A percentile compares a stretch with the other conserved stretches of the same genome.
Conservation (phyloP, 1,284 basidiomycete genomes). For the Microbotryum violaceum region DNA sequence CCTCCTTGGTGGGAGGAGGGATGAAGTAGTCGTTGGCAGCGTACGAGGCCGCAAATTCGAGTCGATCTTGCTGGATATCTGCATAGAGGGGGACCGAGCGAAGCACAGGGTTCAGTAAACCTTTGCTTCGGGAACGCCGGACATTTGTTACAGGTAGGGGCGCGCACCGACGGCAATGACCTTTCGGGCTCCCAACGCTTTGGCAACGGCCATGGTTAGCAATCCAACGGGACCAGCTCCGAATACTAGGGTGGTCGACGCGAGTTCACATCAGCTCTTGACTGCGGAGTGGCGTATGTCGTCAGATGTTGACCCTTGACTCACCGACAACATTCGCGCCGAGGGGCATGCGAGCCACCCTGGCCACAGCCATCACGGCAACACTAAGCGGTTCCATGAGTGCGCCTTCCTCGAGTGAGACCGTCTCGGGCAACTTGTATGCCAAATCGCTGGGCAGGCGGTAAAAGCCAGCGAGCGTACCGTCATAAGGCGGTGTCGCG, state of each 20-base stretch:
- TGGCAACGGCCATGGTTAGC: conserved; percentile 72
- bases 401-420: conserved; percentile 73
- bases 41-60: conserved; percentile 79
- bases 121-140: no score
- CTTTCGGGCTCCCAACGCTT: conserved; percentile 64
- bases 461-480: conserved; percentile 65
- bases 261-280: not conserved
- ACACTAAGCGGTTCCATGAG: conserved; percentile 94
- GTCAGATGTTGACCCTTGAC: conserved; percentile 37
- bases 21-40: conserved; percentile 77
- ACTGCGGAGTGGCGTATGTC: conserved; percentile 36
- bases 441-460: conserved; percentile 40
- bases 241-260: conserved; percentile 49
- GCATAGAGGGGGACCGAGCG: conserved; percentile 28
- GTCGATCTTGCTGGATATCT: conserved; percentile 69
- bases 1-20: conserved; percentile 53
- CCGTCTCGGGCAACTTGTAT: conserved; percentile 64
- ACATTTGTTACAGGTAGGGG: not conserved
- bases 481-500: conserved; percentile 82
- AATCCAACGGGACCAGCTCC: conserved; percentile 86
- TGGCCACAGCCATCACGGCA: conserved; percentile 77
- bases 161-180: conserved; percentile 61
- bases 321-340: conserved; percentile 39
- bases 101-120: not conserved
- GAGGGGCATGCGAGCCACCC: conserved; percentile 59